These are phyloP conservation scores for Aureobasidium sp. DNA, from an alignment of 2,329 filamentous ascomycete species.

Conservation along the genomic window DNA sequence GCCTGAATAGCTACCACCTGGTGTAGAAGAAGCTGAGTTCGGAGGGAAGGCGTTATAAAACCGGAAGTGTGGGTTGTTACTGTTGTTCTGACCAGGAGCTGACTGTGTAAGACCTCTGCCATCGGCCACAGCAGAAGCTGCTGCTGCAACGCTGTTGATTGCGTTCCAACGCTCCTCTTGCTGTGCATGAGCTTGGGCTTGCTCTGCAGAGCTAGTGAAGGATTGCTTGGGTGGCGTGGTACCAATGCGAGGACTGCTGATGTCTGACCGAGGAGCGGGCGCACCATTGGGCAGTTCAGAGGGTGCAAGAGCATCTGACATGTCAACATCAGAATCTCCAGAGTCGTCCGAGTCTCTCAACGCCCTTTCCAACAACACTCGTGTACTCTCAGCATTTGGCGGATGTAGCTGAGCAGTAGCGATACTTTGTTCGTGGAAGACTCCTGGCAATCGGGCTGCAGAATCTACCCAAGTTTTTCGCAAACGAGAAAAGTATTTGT, in stretches of 20 bases:
- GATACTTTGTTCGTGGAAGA: constrained; percentile 23
- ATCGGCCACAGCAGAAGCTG: constrained; percentile 18
- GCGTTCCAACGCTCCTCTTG: constrained; percentile 31
- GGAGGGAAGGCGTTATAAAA: constrained; percentile 2
- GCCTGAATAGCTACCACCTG: not conserved
- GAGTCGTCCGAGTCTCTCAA: constrained; percentile 27
- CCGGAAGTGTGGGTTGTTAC: constrained; percentile 1
- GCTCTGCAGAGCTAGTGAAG: not conserved
- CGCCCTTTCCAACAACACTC: constrained; percentile 32
- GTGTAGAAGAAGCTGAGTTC: not conserved
- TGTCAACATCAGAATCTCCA: constrained; percentile 29
- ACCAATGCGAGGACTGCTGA: constrained; percentile 20
- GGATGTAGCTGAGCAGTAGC: constrained; percentile 26
- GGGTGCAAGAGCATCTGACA: constrained; percentile 20
- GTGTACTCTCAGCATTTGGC: constrained; percentile 35
- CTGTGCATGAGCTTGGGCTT: constrained; percentile 13
- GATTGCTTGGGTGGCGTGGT: constrained; percentile 19
- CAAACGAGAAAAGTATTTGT: constrained; percentile 44
- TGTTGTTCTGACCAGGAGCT: constrained; percentile 3
- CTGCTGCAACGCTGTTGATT: constrained; percentile 27
- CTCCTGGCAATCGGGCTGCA: constrained; percentile 20
- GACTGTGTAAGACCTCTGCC: constrained; percentile 14
- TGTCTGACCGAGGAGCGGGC: constrained; percentile 20
- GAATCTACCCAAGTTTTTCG: constrained; percentile 40
- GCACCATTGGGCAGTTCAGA: not conserved